phyloP scores from a whole-genome alignment of 2,329 filamentous ascomycete species.

The Falciphora oryzae region DNA sequence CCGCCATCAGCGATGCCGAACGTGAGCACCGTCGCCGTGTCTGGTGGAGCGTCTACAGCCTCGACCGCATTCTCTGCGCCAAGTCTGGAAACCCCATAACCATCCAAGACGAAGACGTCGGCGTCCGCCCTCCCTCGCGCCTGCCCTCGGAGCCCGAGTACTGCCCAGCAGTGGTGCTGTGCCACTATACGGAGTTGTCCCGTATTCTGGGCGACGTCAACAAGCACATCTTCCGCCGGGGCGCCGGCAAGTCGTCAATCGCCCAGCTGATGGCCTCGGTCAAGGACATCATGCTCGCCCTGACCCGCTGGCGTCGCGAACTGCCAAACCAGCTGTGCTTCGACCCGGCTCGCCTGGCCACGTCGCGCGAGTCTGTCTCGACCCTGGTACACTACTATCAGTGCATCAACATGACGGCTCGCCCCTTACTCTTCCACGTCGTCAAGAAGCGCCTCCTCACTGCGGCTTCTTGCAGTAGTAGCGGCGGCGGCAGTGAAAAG shows the following conservation, averaged over 20 bases:
- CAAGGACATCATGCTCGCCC: slow-evolving; percentile 41
- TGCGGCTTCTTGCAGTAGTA: slow-evolving; percentile 8
- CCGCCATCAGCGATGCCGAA: slow-evolving; percentile 19
- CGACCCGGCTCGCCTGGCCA: slow-evolving; percentile 38
- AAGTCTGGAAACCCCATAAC: slow-evolving; percentile 50
- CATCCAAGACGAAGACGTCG: slow-evolving; percentile 49
- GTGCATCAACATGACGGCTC: slow-evolving; percentile 51
- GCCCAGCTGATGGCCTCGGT: slow-evolving; percentile 43
- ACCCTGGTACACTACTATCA: slow-evolving; percentile 48
- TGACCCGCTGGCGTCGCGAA: slow-evolving; percentile 43
- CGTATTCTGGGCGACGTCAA: slow-evolving; percentile 44
- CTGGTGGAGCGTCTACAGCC: slow-evolving; percentile 53
- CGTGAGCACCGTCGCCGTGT: slow-evolving; percentile 45
- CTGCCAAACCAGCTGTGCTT: slow-evolving; percentile 42
- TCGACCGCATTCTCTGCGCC: slow-evolving; percentile 46
- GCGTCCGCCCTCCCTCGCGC: slow-evolving; percentile 30
- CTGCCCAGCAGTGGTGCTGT: slow-evolving; percentile 41
- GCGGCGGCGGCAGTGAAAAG: slow-evolving; percentile 14
- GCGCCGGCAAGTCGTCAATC: slow-evolving; percentile 34
- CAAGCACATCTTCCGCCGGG: slow-evolving; percentile 41
- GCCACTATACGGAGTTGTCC: slow-evolving; percentile 47
- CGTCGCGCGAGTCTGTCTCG: slow-evolving; percentile 29
- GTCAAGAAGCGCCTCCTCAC: slow-evolving; percentile 28
- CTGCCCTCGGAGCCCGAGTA: slow-evolving; percentile 32
- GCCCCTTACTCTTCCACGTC: slow-evolving; percentile 48